These are phyloP conservation scores for Penicillium malachiteum DNA, from an alignment of 495 filamentous ascomycete genomes.

Conservation along the genomic window DNA sequence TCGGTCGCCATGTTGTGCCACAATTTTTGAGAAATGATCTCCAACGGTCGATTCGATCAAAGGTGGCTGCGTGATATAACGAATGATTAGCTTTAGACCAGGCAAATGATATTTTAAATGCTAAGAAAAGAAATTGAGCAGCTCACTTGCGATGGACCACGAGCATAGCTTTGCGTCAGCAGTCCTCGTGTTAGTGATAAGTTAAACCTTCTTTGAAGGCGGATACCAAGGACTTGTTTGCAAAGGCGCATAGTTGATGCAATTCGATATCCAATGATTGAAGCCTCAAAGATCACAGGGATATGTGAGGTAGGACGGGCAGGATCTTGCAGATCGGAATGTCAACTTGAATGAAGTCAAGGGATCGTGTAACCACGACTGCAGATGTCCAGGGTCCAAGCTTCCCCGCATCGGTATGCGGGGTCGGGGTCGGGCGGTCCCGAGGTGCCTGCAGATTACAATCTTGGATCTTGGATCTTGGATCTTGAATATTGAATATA, in stretches of 20 bases:
- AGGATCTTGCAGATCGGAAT: too few species aligned
- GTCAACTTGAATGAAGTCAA: not conserved
- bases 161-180: slow-evolving; percentile 47
- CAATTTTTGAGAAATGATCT: slow-evolving; percentile 74
- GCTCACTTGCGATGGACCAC: slow-evolving; percentile 44
- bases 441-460: slow-evolving; percentile 7
- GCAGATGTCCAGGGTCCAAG: slow-evolving; percentile 1
- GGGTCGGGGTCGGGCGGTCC: slow-evolving; percentile 7
- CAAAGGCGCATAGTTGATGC: slow-evolving; percentile 16
- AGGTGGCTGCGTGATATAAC: slow-evolving; percentile 54
- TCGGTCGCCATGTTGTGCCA: slow-evolving; percentile 69
- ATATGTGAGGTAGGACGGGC: too few species aligned
- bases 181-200: slow-evolving; percentile 24
- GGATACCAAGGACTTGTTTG: slow-evolving; percentile 8
- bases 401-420: slow-evolving; percentile 18
- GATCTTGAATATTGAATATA: too few species aligned
- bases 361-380: not conserved
- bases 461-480: not conserved
- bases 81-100: not conserved
- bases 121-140: not conserved
- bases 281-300: not conserved
- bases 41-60: slow-evolving; percentile 74
- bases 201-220: not conserved
- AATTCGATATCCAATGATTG: not conserved
- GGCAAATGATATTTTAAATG: not conserved